A percentile compares a stretch with the other conserved stretches of the same genome.
phyloP scores from a whole-genome alignment of 2,329 filamentous ascomycete genomes.

The Cercospora sojina region DNA sequence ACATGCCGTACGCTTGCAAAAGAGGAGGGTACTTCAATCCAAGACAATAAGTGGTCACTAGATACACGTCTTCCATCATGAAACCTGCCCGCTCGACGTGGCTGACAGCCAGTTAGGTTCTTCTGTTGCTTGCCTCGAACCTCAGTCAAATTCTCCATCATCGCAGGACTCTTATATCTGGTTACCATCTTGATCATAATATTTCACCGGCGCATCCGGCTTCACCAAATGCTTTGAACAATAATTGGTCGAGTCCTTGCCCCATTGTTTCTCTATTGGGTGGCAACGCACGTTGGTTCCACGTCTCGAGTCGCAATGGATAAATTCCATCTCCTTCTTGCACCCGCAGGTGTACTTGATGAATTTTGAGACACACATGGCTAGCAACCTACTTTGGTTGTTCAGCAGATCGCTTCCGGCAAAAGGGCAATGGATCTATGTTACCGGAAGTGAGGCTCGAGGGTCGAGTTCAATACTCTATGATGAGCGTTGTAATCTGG shows the following conservation, averaged over 20 bases:
- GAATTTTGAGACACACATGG: not conserved
- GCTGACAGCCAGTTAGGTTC: not conserved
- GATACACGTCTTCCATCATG: not conserved
- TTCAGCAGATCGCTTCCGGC: not conserved
- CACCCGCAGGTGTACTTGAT: slow-evolving; percentile 6
- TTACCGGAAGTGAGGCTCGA: not conserved
- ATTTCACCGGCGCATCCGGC: not conserved
- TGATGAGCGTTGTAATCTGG: not conserved
- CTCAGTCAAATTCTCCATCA: not conserved
- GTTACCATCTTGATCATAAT: not conserved
- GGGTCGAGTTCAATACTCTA: not conserved
- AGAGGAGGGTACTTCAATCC: not conserved
- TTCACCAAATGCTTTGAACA: slow-evolving; percentile 4
- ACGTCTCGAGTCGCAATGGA: not conserved
- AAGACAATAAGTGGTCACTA: not conserved
- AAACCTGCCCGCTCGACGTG: not conserved
- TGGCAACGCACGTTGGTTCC: not conserved
- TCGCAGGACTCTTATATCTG: not conserved
- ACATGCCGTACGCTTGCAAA: not conserved
- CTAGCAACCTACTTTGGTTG: not conserved
- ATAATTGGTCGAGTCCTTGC: slow-evolving; percentile 4
- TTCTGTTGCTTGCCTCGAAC: not conserved
- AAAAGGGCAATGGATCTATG: not conserved
- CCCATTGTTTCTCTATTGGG: not conserved
- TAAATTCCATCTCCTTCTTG: slow-evolving; percentile 4